Conservation (phyloP, 2,329 filamentous ascomycete genomes). For the Penicillium sp. region DNA sequence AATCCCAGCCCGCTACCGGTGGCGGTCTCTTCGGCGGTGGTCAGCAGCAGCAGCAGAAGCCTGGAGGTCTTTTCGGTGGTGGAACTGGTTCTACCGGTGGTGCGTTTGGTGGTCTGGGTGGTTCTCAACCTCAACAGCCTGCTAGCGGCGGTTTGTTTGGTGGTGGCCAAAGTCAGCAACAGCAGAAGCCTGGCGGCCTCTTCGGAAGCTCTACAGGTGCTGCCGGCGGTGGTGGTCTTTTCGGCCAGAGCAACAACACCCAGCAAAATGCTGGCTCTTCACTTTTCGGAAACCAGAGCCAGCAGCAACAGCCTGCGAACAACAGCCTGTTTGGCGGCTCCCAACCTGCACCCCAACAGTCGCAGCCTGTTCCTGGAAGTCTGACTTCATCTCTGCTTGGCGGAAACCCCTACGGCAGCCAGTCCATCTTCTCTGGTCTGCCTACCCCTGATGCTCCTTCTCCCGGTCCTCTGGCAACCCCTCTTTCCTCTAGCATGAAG, state of each 20-base stretch:
- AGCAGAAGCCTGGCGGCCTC: slow-evolving; percentile 58
- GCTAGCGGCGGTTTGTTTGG: slow-evolving; percentile 50
- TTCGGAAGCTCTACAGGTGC: slow-evolving; percentile 52
- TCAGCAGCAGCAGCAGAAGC: slow-evolving; percentile 27
- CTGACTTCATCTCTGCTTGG: slow-evolving; percentile 81
- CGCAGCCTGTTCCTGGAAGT: slow-evolving; percentile 45
- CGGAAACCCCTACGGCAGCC: slow-evolving; percentile 85
- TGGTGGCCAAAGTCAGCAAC: slow-evolving; percentile 54
- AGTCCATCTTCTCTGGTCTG: slow-evolving; percentile 80
- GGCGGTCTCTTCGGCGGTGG: slow-evolving; percentile 53
- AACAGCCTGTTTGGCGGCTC: slow-evolving; percentile 59
- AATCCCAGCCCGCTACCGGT: slow-evolving; percentile 40
- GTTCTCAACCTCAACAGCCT: slow-evolving; percentile 48
- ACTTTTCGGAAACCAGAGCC: slow-evolving; percentile 57
- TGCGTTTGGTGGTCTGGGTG: slow-evolving; percentile 47
- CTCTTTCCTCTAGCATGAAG: slow-evolving; percentile 76
- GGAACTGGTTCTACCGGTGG: slow-evolving; percentile 28
- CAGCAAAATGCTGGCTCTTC: slow-evolving; percentile 51
- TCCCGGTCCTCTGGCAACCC: slow-evolving; percentile 89
- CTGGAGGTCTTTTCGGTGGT: slow-evolving; percentile 28
- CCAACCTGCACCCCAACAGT: slow-evolving; percentile 52
- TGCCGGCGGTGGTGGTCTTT: slow-evolving; percentile 52
- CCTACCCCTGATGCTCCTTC: slow-evolving; percentile 65
- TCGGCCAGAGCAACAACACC: slow-evolving; percentile 42
- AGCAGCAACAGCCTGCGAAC: slow-evolving; percentile 39